Evolutionary conservation across 345 rosid species (phyloP).

Genomic region (Jatropha curcas): DNA sequence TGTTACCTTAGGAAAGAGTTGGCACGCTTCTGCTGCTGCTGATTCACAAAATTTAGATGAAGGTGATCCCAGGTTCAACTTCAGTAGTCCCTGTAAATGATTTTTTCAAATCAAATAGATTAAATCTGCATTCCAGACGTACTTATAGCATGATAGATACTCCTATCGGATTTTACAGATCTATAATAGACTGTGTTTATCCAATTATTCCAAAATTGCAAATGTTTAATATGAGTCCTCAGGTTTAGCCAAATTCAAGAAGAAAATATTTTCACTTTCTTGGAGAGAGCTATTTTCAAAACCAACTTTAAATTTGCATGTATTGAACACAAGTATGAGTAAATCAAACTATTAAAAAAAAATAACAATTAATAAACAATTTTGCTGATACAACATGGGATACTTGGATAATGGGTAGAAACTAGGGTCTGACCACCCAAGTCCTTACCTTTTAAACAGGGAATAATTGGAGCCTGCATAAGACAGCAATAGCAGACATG

Average conservation of each 20-base stretch:
- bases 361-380: neutral
- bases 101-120: constrained; percentile 12
- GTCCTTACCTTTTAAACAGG: constrained; percentile 51
- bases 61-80: constrained; percentile 31
- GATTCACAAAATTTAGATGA: constrained; percentile 30
- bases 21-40: constrained; percentile 42
- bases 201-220: no score
- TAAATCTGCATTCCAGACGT: neutral
- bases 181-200: neutral
- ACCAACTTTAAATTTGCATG: neutral
- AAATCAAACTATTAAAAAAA: constrained; percentile 7
- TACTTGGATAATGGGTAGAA: constrained; percentile 63
- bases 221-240: no score
- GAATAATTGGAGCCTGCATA: constrained; percentile 41
- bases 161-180: neutral
- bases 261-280: no score
- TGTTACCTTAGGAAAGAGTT: constrained; percentile 45
- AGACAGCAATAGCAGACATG: constrained; percentile 58
- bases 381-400: constrained; percentile 33
- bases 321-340: neutral
- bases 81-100: constrained; percentile 44
- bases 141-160: neutral
- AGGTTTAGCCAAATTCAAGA: no score
- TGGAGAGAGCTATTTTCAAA: neutral
- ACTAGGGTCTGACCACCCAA: constrained; percentile 51